Base-by-base conservation (phyloP, 768 basidiomycete genomes). In the Psilocybe azurescens region DNA sequence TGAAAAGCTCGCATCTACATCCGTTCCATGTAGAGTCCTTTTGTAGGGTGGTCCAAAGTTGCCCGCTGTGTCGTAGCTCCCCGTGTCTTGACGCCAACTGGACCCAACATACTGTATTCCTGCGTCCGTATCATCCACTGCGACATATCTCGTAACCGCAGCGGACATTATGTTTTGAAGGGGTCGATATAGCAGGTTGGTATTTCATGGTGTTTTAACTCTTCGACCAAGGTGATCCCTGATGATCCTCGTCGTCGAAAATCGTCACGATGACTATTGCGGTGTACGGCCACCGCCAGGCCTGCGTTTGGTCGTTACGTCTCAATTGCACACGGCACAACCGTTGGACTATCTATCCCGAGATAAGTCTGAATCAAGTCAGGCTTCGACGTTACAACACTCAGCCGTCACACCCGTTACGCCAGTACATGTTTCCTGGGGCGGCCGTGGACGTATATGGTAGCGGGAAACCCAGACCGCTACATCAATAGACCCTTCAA, bases 81-180 rank as follows among this genome's bases (percentile, higher is more conserved):
- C 72, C 13, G 61, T 41, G 28, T 73, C 72, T 18, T 47, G 50
- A 48, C 72, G 73, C 77, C 79, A 78, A 53, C 53, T 7, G 5
- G 55, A 32, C 2, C 76, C 69, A 2, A 53, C 63, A 49, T 79
- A 79, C 5, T 61, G 64, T 50, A 79, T 77, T 28, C 59, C 57
- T 0, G 61, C 52, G 63, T 76, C 71, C 2, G 71, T 70, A 56
- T 80, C 79, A 62, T 80, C 77, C 2, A 78, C 68, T 14, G 77
- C 65, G 30, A 75, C 69, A 66, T 69, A 72, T 44, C 76, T 74
- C 28, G 48, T 1, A 44, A n/a, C 14, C 14, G 1, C 41, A 13
- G 5, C 10, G 5, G 41, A 13, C 41, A 44, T 44, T 5, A 16
- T 44, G 41, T 44, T 5, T n/a, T 13, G 41, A 44, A 44, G n/a